These are phyloP conservation scores for Candida gorgasii DNA, from an alignment of 805 yeast species.

Conservation along the genomic window DNA sequence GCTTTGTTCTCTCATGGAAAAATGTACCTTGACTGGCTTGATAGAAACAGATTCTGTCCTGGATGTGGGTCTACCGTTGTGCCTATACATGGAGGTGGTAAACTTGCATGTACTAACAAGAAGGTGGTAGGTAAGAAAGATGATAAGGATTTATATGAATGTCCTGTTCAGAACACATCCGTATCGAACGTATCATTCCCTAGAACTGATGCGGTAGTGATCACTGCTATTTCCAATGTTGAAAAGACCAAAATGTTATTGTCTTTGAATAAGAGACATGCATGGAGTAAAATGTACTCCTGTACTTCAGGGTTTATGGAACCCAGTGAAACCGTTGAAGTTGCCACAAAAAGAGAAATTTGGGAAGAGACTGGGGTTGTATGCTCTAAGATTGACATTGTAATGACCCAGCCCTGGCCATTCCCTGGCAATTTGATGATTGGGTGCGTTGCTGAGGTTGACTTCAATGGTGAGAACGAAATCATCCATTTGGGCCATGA, in stretches of 20 bases:
- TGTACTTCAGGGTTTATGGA: constrained; percentile 96
- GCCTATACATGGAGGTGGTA: constrained; percentile 70
- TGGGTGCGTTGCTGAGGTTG: constrained; percentile 84
- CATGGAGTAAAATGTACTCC: constrained; percentile 59
- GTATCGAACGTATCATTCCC: constrained; percentile 88
- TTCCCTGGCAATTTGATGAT: constrained; percentile 92
- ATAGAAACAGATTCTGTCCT: constrained; percentile 73
- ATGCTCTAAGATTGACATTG: constrained; percentile 55
- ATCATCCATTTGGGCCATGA: constrained; percentile 74
- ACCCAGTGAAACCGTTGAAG: constrained; percentile 90
- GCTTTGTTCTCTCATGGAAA: constrained; percentile 77
- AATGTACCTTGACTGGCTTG: constrained; percentile 84
- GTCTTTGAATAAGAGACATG: constrained; percentile 68
- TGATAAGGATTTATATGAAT: constrained; percentile 20
- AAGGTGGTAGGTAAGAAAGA: constrained; percentile 15
- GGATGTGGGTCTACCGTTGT: constrained; percentile 74
- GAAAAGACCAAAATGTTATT: constrained; percentile 64
- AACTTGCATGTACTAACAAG: constrained; percentile 47
- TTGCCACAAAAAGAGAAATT: constrained; percentile 82
- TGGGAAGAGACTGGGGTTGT: constrained; percentile 95
- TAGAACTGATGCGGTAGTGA: constrained; percentile 86
- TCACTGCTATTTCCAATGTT: constrained; percentile 70
- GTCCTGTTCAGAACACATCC: constrained; percentile 37
- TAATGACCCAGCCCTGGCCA: constrained; percentile 95
- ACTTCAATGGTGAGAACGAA: constrained; percentile 65